Evolutionary conservation across 768 basidiomycete species (phyloP), one percentile per base, ranked within the genome.

Genomic region (Rhizopogon salebrosus): DNA sequence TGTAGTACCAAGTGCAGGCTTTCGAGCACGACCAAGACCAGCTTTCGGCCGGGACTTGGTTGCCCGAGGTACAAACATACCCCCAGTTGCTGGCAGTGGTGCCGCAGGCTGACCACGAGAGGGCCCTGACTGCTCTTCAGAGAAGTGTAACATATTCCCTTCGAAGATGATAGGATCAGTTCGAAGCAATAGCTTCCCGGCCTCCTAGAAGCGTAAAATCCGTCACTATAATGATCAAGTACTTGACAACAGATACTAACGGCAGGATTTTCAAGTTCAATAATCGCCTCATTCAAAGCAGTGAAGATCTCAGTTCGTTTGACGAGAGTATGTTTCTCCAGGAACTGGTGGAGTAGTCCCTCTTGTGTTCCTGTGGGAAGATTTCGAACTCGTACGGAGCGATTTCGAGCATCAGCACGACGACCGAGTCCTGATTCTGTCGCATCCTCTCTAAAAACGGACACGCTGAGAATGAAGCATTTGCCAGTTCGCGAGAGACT

Each of bases 341-440:
- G 70, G 0, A 75, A 72, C 73, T 98, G 97, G 60, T 99, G 95
- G 23, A 99, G 69, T 1, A 98, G 72, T 2, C 90, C 95, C 64
- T 98, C 97, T 63, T 97, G 91, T 4, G 91, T 84, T 9, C 73
- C 80, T 3, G 79, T 62, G 14, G 92, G 91, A 20, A 99, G 75
- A 48, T 85, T 85, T 20, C 76, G 80, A 48, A 98, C 72, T 8
- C 88, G 83, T 7, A 98, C 76, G 18, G 89, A 89, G 16, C 92
- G 83, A 56, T 74, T 83, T 42, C 79, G 80, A 6, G 74, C 68
- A 51, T 87, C 90, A 11, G 76, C 79, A 38, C 71, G 66, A 57
- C 73, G 72, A 40, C 79, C 80, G 36, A 82, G 69, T 1, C 85
- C 85, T 56, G 76, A 81, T 23, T 82, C 84, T n/a, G 78, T 53